phyloP scores from a whole-genome alignment of 2,329 filamentous ascomycete genomes.

The Amauroascus verrucosus region DNA sequence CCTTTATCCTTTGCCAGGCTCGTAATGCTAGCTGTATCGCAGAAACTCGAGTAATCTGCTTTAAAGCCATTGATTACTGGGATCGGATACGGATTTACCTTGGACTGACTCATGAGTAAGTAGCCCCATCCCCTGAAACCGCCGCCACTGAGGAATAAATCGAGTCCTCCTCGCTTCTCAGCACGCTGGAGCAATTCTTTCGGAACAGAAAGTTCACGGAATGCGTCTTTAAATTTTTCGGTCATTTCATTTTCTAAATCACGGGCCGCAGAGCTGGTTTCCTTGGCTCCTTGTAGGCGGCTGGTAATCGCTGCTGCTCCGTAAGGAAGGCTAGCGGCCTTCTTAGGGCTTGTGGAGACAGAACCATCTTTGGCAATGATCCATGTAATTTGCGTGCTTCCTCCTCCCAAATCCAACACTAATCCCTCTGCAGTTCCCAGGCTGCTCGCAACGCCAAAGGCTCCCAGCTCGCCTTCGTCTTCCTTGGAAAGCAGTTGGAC shows the following conservation, averaged over 20 bases:
- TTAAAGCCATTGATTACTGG: slow-evolving; percentile 71
- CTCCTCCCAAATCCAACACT: slow-evolving; percentile 78
- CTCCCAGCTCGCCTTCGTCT: slow-evolving; percentile 73
- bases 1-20: slow-evolving; percentile 30
- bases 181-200: slow-evolving; percentile 38
- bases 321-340: slow-evolving; percentile 58
- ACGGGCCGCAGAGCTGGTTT: slow-evolving; percentile 35
- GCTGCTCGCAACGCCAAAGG: slow-evolving; percentile 69
- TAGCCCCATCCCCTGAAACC: slow-evolving; percentile 88
- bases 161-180: slow-evolving; percentile 43
- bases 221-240: slow-evolving; percentile 50
- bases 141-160: slow-evolving; percentile 77
- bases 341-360: slow-evolving; percentile 43
- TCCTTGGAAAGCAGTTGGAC: slow-evolving; percentile 66
- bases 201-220: slow-evolving; percentile 49
- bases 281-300: slow-evolving; percentile 40
- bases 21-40: slow-evolving; percentile 40
- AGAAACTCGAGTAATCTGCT: slow-evolving; percentile 48
- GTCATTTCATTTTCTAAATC: slow-evolving; percentile 47
- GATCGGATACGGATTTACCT: slow-evolving; percentile 68
- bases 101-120: slow-evolving; percentile 70
- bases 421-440: slow-evolving; percentile 61
- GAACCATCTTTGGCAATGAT: slow-evolving; percentile 44
- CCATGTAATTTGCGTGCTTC: slow-evolving; percentile 61
- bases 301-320: slow-evolving; percentile 57